phyloP scores from a whole-genome alignment of 2,329 filamentous ascomycete genomes.

The Colletotrichum tropicicola region DNA sequence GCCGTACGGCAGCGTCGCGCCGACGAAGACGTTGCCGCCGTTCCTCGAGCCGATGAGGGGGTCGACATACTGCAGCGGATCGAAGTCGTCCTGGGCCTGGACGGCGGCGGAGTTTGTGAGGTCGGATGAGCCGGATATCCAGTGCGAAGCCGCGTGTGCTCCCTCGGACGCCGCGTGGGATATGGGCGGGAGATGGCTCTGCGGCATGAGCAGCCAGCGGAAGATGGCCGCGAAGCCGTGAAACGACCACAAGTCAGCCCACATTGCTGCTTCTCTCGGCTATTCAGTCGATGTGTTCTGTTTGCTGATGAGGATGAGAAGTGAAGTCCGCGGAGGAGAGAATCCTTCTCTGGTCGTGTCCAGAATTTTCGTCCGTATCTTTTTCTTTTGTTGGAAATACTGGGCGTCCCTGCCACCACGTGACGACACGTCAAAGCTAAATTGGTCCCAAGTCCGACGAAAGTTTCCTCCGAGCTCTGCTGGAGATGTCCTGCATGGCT shows the following conservation, averaged over 20 bases:
- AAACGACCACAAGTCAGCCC: constrained; percentile 26
- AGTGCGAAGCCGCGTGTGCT: constrained; percentile 8
- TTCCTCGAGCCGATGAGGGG: constrained; percentile 52
- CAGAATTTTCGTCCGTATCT: not conserved
- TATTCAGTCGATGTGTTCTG: no score
- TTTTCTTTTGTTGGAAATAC: not conserved
- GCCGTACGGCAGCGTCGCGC: constrained; percentile 53
- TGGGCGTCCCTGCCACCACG: constrained; percentile 7
- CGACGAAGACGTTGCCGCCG: constrained; percentile 53
- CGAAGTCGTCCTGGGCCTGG: constrained; percentile 35
- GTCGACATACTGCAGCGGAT: constrained; percentile 42
- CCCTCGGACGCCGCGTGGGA: constrained; percentile 11
- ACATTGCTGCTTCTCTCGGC: constrained; percentile 8
- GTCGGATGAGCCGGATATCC: constrained; percentile 12
- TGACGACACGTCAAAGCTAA: constrained; percentile 24
- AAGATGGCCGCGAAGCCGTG: constrained; percentile 19
- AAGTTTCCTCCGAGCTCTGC: constrained; percentile 5
- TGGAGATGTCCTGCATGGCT: constrained; percentile 6
- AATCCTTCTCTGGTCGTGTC: not conserved
- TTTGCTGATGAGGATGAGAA: not conserved
- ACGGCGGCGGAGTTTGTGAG: constrained; percentile 5
- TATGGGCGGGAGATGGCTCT: constrained; percentile 17
- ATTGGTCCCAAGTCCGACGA: constrained; percentile 17
- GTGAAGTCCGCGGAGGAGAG: not conserved
- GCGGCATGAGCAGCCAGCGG: constrained; percentile 28